A percentile compares a stretch with the other conserved stretches of the same genome.
Evolutionary conservation across 441 rosid genomes (phyloP).

Genomic region (Croton setiger): DNA sequence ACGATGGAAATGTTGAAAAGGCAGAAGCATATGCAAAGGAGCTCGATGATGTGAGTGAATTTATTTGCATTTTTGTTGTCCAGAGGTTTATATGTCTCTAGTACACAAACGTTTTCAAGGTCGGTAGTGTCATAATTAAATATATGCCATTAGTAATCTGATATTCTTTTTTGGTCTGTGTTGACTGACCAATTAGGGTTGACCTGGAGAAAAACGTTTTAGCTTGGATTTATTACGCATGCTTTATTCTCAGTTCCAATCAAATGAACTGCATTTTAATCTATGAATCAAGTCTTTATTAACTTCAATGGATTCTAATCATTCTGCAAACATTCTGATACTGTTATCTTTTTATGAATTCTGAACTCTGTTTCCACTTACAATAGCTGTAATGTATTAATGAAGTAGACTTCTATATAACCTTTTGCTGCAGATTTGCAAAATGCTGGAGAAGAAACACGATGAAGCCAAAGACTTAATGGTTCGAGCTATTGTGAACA

Average conservation of each 20-base stretch:
- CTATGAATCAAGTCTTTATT: no score
- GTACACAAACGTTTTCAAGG: not conserved
- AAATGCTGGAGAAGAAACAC: conserved; percentile 72
- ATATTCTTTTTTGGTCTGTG: no score
- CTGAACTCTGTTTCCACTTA: no score
- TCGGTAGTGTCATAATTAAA: not conserved
- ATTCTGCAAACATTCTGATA: no score
- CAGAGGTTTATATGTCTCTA: not conserved
- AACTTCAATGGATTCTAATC: no score
- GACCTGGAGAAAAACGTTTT: no score
- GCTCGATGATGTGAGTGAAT: conserved; percentile 71
- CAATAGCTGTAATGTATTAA: not conserved
- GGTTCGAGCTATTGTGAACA: conserved; percentile 81
- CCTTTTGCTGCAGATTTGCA: conserved; percentile 59
- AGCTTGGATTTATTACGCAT: no score
- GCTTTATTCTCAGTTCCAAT: no score
- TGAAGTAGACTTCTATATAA: not conserved
- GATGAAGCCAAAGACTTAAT: conserved; percentile 82
- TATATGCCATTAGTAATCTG: no score
- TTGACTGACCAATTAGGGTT: no score
- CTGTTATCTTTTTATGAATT: no score
- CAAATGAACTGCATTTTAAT: no score
- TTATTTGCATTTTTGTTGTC: not conserved
- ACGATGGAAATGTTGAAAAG: conserved; percentile 52
- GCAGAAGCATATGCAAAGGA: conserved; percentile 81